Conservation (phyloP, 2,329 filamentous ascomycete genomes). For the Aspergillus pseudoviridinutans region DNA sequence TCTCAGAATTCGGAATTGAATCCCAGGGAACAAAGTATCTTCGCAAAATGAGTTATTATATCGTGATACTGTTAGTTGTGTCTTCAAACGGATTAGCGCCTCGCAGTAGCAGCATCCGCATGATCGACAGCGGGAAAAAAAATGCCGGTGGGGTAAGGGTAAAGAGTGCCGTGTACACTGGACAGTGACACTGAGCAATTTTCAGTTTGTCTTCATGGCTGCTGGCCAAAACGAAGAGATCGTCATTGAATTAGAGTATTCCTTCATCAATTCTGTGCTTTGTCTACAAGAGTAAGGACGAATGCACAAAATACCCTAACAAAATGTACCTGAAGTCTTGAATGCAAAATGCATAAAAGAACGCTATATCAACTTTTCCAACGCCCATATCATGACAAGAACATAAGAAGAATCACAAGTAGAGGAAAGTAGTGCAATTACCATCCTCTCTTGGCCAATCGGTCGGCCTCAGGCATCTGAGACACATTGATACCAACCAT, state of each 20-base stretch:
- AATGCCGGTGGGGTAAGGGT: not conserved
- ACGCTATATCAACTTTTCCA: slow-evolving; percentile 14
- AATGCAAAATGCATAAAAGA: not conserved
- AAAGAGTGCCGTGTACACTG: not conserved
- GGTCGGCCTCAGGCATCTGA: slow-evolving; percentile 72
- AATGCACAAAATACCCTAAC: slow-evolving; percentile 2
- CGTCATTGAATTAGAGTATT: not conserved
- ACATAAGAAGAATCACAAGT: slow-evolving; percentile 2
- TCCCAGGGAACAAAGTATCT: too few relatives aligned
- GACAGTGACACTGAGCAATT: not conserved
- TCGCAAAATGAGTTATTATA: not conserved
- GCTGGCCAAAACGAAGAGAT: too few relatives aligned
- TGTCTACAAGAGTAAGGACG: not conserved
- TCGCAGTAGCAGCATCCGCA: not conserved
- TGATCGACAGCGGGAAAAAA: not conserved
- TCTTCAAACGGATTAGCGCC: not conserved
- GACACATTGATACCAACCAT: slow-evolving; percentile 94
- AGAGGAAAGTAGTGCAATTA: slow-evolving; percentile 40
- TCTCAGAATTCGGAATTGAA: not conserved
- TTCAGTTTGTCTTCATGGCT: not conserved
- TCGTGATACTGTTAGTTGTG: not conserved
- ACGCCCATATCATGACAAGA: slow-evolving; percentile 9
- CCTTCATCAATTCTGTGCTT: not conserved
- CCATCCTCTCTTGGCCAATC: slow-evolving; percentile 82
- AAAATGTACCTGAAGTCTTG: slow-evolving; percentile 9